Evolutionary conservation across 768 basidiomycete genomes (phyloP), one percentile per base, ranked within the genome.

Genomic region (Boletellus emodensis): DNA sequence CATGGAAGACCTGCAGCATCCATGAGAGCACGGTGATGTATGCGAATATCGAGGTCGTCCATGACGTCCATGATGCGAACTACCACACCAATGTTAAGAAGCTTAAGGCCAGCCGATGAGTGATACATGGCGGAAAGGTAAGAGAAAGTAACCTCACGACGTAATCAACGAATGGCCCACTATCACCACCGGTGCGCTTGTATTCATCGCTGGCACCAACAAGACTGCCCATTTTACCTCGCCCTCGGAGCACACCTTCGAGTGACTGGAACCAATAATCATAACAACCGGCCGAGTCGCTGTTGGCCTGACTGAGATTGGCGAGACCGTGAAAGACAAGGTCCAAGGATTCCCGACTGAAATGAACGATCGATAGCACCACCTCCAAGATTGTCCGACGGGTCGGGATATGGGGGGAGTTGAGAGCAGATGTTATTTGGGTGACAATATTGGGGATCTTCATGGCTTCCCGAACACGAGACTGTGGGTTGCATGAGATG

Each of bases 171-270:
- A 94, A 66, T 39, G 80, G 79, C 37, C 75, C 80, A 52, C 88
- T 85, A 17, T 81, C 65, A 36, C 85, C 82, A 40, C 79, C 81
- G 52, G 77, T 72, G 51, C 80, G 83, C 67, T 79, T 80, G 48
- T 94, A 80, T 58, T 97, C 94, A 13, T 94, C 90, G 59, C 94
- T 95, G 20, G 93, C 92, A 0, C 96, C 96, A 8, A 99, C 95
- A 36, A 90, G 68, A 64, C 90, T 96, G 1, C 95, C 95, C 91
- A 97, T 94, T 66, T 85, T 87, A 1, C 95, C 95, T 49, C 93
- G 75, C 3, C 94, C 94, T 41, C 83, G 78, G 15, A 97, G 75
- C 3, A 81, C 81, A 24, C 72, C 70, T 57, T 92, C 87, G 55
- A 95, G 72, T 0, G 84, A 85, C 58, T 83, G 85, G 63, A 98